phyloP scores from a whole-genome alignment of 2,329 filamentous ascomycete genomes.

The Pseudogymnoascus sp. region DNA sequence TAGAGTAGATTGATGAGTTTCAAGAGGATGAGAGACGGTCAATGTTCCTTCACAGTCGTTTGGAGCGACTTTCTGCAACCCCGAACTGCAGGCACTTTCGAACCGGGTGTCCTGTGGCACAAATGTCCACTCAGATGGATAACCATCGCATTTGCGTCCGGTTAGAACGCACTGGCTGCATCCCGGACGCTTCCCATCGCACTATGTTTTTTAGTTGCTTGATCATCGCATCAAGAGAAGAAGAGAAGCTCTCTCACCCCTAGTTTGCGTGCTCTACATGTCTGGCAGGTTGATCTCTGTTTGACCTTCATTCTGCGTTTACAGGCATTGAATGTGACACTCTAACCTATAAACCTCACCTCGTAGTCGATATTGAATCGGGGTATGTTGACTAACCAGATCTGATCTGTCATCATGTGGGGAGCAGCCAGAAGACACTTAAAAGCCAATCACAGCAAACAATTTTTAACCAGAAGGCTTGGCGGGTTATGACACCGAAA shows the following conservation, averaged over 20 bases:
- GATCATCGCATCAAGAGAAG: neutral
- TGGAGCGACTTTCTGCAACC: neutral
- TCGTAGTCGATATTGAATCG: neutral
- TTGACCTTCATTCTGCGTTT: neutral
- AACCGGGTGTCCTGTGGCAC: constrained; percentile 11
- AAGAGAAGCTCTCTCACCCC: constrained; percentile 2
- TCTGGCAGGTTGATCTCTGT: neutral
- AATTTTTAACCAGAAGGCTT: neutral
- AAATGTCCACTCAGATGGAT: constrained; percentile 19
- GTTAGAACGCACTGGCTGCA: constrained; percentile 23
- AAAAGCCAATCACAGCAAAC: neutral
- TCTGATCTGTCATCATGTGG: neutral
- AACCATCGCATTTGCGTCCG: constrained; percentile 21
- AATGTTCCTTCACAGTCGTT: neutral
- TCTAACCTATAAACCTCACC: neutral
- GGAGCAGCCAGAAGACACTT: neutral
- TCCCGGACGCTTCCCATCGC: constrained; percentile 23
- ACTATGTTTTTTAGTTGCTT: constrained; percentile 15
- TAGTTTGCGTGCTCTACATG: neutral
- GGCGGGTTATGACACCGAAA: neutral
- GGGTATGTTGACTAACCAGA: neutral
- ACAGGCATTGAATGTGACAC: neutral
- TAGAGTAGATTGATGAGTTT: neutral
- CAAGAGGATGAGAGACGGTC: neutral
- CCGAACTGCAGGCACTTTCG: neutral